Evolutionary conservation across 768 basidiomycete genomes (phyloP).

Genomic region (Suillus discolor): DNA sequence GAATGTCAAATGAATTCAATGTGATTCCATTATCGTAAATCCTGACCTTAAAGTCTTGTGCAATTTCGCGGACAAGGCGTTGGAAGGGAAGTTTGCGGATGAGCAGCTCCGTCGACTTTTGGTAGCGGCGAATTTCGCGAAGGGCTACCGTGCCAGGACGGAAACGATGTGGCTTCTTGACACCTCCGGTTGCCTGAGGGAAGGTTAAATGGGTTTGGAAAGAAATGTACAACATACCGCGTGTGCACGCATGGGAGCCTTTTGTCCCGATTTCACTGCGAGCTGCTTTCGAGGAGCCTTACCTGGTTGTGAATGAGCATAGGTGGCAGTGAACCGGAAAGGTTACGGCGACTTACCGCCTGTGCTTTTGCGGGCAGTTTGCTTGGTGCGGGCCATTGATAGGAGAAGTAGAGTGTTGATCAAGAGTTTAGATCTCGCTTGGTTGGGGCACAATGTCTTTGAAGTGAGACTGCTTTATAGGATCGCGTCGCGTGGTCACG

Average conservation of each 20-base stretch:
- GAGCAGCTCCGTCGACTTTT: slow-evolving; percentile 85
- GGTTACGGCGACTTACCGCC: slow-evolving; percentile 48
- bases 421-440: background rate
- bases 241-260: slow-evolving; percentile 52
- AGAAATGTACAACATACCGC: background rate
- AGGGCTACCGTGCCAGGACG: slow-evolving; percentile 84
- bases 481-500: background rate
- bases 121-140: slow-evolving; percentile 87
- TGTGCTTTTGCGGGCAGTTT: slow-evolving; percentile 77
- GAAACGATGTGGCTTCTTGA: slow-evolving; percentile 93
- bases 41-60: slow-evolving; percentile 85
- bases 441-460: background rate
- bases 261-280: slow-evolving; percentile 54
- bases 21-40: slow-evolving; percentile 10
- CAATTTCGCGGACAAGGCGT: slow-evolving; percentile 86
- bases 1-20: background rate
- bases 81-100: slow-evolving; percentile 92
- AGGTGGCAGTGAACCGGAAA: background rate
- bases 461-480: slow-evolving; percentile 1
- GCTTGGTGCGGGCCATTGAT: slow-evolving; percentile 73
- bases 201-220: slow-evolving; percentile 20
- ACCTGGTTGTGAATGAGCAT: slow-evolving; percentile 30
- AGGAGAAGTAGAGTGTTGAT: background rate
- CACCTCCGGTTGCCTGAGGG: slow-evolving; percentile 71
- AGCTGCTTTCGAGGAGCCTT: slow-evolving; percentile 75